Evolutionary conservation across 148 eudicot genomes (phyloP).

Genomic region (Amaranthus hypochondriacus): DNA sequence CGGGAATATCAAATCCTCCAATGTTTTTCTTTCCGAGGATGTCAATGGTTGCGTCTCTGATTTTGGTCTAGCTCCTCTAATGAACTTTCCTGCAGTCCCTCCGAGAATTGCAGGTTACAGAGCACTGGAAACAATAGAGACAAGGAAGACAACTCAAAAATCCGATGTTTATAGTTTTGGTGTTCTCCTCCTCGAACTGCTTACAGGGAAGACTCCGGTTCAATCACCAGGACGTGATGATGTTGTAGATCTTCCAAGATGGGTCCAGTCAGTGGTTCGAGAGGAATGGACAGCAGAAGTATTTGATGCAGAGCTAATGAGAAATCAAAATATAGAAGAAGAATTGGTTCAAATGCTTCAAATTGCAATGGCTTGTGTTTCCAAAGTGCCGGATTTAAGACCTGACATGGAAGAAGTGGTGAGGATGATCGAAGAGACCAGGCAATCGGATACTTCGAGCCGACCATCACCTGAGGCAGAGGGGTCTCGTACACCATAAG

Average conservation of each 20-base stretch:
- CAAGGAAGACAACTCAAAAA: constrained; percentile 56
- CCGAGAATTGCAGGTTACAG: constrained; percentile 66
- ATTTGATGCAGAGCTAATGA: constrained; percentile 70
- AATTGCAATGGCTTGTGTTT: constrained; percentile 88
- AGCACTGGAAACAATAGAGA: constrained; percentile 76
- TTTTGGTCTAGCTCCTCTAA: constrained; percentile 63
- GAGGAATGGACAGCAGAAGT: constrained; percentile 99
- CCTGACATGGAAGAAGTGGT: constrained; percentile 76
- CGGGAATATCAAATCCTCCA: constrained; percentile 89
- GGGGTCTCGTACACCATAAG: constrained; percentile 41
- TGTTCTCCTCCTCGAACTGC: constrained; percentile 77
- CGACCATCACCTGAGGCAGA: constrained; percentile 47
- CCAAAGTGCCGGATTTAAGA: constrained; percentile 65
- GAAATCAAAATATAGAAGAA: constrained; percentile 70
- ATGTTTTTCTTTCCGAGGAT: constrained; percentile 69
- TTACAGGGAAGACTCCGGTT: constrained; percentile 83
- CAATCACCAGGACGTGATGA: constrained; percentile 70
- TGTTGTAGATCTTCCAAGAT: constrained; percentile 68
- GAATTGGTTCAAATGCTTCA: constrained; percentile 97
- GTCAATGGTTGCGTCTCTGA: constrained; percentile 61
- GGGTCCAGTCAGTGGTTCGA: constrained; percentile 95
- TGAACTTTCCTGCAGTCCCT: constrained; percentile 60
- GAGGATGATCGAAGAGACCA: constrained; percentile 70
- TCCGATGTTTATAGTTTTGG: constrained; percentile 91
- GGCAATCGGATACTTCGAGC: constrained; percentile 44